Evolutionary conservation across 257 asterid genomes (phyloP).

Genomic region (Fraxinus anomala): DNA sequence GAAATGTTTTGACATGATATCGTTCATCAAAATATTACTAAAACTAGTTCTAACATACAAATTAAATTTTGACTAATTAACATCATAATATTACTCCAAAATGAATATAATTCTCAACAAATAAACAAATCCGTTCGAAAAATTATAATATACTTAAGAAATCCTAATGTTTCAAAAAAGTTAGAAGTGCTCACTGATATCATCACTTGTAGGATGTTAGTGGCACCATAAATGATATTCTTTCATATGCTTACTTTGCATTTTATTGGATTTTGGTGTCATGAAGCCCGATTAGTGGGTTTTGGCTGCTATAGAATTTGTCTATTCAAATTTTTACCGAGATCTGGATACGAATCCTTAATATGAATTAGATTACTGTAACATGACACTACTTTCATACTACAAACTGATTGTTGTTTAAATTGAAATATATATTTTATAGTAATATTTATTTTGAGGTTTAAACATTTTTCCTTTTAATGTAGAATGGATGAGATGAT

Average conservation of each 20-base stretch:
- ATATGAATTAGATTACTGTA: neutral
- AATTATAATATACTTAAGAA: too few relatives aligned
- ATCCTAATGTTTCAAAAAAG: too few relatives aligned
- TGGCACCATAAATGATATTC: neutral
- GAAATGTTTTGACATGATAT: too few relatives aligned
- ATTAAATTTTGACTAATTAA: too few relatives aligned
- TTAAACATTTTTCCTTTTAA: neutral
- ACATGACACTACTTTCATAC: neutral
- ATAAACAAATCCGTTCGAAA: too few relatives aligned
- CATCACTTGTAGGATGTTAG: neutral
- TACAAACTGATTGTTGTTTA: neutral
- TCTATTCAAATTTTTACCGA: too few relatives aligned
- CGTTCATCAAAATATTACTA: too few relatives aligned
- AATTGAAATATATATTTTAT: neutral
- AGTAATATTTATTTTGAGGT: neutral
- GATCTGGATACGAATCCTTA: neutral
- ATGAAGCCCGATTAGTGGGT: neutral
- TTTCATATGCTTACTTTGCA: neutral
- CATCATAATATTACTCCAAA: too few relatives aligned
- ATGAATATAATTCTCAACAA: too few relatives aligned
- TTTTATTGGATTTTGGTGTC: neutral
- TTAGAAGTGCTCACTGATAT: neutral
- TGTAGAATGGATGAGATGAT: slow-evolving; percentile 64
- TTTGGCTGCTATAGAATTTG: neutral
- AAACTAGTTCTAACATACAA: too few relatives aligned